Evolutionary conservation across 2,329 filamentous ascomycete genomes (phyloP).

Genomic region (Sporothrix dimorphospora): DNA sequence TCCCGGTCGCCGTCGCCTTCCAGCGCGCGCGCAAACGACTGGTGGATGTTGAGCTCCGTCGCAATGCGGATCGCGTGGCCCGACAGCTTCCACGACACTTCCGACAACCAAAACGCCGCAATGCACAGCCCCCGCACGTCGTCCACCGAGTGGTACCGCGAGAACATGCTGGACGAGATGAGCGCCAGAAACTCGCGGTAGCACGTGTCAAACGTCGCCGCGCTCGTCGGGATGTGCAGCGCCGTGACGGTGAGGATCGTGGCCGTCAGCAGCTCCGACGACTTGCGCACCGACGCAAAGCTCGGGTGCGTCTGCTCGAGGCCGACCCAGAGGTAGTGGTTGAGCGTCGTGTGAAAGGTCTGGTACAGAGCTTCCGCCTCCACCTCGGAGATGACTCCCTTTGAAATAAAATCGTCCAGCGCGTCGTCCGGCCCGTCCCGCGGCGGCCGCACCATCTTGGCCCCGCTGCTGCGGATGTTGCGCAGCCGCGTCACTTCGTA

Average conservation of each 20-base stretch:
- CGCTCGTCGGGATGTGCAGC: not conserved
- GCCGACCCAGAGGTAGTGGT: constrained; percentile 1
- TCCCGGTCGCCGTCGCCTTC: constrained; percentile 47
- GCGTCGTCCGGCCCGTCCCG: not conserved
- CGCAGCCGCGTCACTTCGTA: constrained; percentile 57
- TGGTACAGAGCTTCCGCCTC: not conserved
- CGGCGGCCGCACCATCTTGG: constrained; percentile 28
- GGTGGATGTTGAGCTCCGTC: constrained; percentile 59
- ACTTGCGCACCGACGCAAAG: not conserved
- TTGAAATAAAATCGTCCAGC: not conserved
- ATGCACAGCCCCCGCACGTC: constrained; percentile 51
- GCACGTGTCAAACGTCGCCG: not conserved
- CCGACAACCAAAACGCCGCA: constrained; percentile 65
- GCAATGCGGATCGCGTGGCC: constrained; percentile 62
- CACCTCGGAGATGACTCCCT: not conserved
- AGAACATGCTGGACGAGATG: not conserved
- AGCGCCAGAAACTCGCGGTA: not conserved
- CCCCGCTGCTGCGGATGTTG: constrained; percentile 37
- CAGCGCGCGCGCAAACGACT: constrained; percentile 54
- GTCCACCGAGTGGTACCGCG: not conserved
- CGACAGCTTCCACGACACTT: constrained; percentile 63
- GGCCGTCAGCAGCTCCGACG: not conserved
- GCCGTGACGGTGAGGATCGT: not conserved
- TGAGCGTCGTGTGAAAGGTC: not conserved
- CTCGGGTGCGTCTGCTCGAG: not conserved